These are phyloP conservation scores for Delitschia confertaspora DNA, from an alignment of 495 filamentous ascomycete species.

Conservation along the genomic window DNA sequence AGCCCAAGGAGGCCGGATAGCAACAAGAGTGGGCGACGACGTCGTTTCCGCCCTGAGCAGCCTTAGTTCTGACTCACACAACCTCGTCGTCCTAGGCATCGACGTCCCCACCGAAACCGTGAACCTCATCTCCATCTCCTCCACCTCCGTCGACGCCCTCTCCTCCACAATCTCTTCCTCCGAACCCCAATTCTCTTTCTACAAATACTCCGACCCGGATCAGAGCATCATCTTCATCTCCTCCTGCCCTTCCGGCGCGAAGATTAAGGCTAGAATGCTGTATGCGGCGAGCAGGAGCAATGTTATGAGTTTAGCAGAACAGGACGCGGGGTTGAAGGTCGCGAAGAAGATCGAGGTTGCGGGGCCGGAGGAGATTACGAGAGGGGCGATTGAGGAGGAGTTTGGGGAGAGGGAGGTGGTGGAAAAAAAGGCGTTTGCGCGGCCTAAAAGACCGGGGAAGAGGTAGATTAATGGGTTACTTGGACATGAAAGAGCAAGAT, in stretches of 20 bases:
- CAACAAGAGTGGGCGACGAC: constrained; percentile 31
- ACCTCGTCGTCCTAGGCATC: constrained; percentile 75
- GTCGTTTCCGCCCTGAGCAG: constrained; percentile 43
- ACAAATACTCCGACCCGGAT: constrained; percentile 52
- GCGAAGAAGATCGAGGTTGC: constrained; percentile 71
- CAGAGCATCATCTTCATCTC: constrained; percentile 83
- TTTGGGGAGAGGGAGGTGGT: constrained; percentile 56
- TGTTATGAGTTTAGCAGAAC: constrained; percentile 57
- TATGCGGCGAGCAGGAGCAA: constrained; percentile 76
- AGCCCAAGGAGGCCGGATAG: constrained; percentile 41
- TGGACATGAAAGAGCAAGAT: too few species aligned
- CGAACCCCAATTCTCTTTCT: constrained; percentile 87
- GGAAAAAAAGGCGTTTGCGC: constrained; percentile 62
- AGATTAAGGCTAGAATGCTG: constrained; percentile 90
- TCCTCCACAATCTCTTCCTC: constrained; percentile 58
- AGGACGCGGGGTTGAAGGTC: constrained; percentile 60
- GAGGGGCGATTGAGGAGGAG: constrained; percentile 59
- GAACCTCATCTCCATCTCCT: constrained; percentile 52
- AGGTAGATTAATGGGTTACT: constrained; percentile 27
- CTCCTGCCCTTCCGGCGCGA: constrained; percentile 70
- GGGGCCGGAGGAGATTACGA: constrained; percentile 69
- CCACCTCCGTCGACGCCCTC: constrained; percentile 43
- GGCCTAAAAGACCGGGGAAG: constrained; percentile 79
- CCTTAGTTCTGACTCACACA: constrained; percentile 40
- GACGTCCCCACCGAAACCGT: constrained; percentile 73